Percentiles rank a stretch among this genome's conserved stretches.
phyloP scores from a whole-genome alignment of 768 basidiomycete species.

The Mycena metata region DNA sequence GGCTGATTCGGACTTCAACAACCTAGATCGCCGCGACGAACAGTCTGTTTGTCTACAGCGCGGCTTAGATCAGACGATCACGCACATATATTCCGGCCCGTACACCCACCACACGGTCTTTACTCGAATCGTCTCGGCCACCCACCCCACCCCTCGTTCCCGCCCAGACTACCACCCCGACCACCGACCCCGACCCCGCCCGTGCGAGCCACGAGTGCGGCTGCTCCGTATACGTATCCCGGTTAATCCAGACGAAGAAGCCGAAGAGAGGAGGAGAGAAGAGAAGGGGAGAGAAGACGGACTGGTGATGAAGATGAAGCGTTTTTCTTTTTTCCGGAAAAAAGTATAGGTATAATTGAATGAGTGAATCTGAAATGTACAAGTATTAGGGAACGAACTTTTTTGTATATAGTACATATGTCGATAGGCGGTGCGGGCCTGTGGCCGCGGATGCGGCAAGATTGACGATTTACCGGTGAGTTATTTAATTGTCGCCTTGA shows the following conservation, averaged over 20 bases:
- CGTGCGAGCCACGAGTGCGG: neutral
- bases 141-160: no score
- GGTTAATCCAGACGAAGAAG: neutral
- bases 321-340: neutral
- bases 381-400: no score
- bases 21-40: slow-evolving; percentile 94
- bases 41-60: slow-evolving; percentile 91
- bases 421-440: no score
- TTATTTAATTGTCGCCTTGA: no score
- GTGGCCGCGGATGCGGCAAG: no score
- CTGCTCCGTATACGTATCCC: slow-evolving; percentile 3
- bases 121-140: no score
- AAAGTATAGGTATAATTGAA: slow-evolving; percentile 8
- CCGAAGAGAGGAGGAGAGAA: neutral
- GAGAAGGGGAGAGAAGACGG: neutral
- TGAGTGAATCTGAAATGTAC: neutral
- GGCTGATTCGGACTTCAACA: neutral
- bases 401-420: no score
- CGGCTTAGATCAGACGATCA: slow-evolving; percentile 53
- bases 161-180: no score
- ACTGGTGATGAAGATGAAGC: no score
- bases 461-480: no score
- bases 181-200: neutral
- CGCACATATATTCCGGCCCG: neutral
- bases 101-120: neutral